Conservation (phyloP, 2,329 filamentous ascomycete species). For the Aspergillus sp. region DNA sequence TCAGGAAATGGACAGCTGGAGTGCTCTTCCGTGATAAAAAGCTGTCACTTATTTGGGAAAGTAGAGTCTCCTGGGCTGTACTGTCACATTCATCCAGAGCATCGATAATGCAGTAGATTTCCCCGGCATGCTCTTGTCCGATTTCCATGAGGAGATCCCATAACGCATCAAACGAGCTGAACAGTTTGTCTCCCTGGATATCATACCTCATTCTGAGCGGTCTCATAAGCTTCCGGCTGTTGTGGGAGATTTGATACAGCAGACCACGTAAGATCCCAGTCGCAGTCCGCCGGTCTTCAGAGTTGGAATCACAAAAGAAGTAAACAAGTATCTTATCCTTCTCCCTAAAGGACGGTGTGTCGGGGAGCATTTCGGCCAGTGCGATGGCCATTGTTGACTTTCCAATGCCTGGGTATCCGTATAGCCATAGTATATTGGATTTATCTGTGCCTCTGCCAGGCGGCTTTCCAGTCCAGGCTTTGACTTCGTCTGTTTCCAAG, state of each 20-base stretch:
- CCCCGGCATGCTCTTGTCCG: not conserved
- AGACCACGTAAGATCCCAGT: not conserved
- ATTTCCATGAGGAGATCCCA: constrained; percentile 15
- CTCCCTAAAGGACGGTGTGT: not conserved
- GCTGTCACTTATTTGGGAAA: constrained; percentile 15
- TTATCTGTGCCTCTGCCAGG: not conserved
- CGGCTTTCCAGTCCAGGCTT: no score
- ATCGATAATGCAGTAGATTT: constrained; percentile 21
- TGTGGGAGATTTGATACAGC: not conserved
- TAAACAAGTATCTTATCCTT: not conserved
- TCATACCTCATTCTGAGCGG: not conserved
- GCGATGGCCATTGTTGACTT: not conserved
- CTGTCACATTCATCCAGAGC: constrained; percentile 23
- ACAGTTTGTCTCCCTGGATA: not conserved
- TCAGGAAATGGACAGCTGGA: not conserved
- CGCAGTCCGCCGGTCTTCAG: not conserved
- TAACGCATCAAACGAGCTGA: constrained; percentile 15
- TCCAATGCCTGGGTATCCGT: not conserved
- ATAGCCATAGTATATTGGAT: not conserved
- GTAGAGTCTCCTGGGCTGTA: constrained; percentile 15
- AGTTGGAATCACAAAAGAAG: constrained; percentile 4
- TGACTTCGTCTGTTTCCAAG: no score
- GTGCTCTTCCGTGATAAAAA: not conserved
- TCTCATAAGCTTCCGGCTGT: not conserved
- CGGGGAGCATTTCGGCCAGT: not conserved